Conservation (phyloP, 2,329 filamentous ascomycete species). For the Colletotrichum salicis region DNA sequence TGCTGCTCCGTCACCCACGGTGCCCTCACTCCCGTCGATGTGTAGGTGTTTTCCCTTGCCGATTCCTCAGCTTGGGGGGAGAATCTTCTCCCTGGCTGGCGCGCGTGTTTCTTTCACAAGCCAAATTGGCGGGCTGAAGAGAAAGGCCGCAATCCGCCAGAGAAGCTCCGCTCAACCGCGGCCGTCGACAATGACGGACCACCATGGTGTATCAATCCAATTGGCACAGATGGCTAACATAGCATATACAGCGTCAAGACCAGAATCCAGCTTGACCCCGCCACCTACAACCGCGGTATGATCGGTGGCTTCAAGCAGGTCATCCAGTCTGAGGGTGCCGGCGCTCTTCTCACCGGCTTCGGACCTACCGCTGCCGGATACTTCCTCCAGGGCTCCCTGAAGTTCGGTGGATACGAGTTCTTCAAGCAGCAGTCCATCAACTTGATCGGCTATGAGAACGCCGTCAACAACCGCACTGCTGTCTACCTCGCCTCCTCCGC, state of each 20-base stretch:
- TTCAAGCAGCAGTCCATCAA: conserved; percentile 95
- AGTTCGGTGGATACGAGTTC: conserved; percentile 95
- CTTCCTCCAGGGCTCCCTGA: conserved; percentile 93
- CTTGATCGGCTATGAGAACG: conserved; percentile 79
- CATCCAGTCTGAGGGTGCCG: conserved; percentile 84
- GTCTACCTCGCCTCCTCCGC: conserved; percentile 81
- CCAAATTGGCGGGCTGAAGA: conserved; percentile 1
- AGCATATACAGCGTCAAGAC: conserved; percentile 81
- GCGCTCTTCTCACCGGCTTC: conserved; percentile 85
- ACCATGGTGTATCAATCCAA: background rate
- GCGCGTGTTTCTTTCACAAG: conserved; percentile 3
- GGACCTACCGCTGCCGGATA: conserved; percentile 90
- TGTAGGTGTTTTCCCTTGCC: conserved; percentile 73
- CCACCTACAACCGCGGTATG: conserved; percentile 88
- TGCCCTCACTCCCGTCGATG: conserved; percentile 96
- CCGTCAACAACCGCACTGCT: conserved; percentile 80
- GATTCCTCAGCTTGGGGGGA: background rate
- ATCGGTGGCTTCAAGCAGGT: conserved; percentile 89
- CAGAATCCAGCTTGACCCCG: conserved; percentile 91
- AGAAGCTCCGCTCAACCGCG: background rate
- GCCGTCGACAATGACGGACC: background rate
- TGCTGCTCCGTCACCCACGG: conserved; percentile 99
- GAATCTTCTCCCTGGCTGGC: background rate
- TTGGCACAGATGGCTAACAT: conserved; percentile 11
- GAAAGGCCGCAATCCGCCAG: conserved; percentile 1